These are phyloP conservation scores for Chalara sp. DNA, from an alignment of 2,329 filamentous ascomycete genomes.

Conservation along the genomic window DNA sequence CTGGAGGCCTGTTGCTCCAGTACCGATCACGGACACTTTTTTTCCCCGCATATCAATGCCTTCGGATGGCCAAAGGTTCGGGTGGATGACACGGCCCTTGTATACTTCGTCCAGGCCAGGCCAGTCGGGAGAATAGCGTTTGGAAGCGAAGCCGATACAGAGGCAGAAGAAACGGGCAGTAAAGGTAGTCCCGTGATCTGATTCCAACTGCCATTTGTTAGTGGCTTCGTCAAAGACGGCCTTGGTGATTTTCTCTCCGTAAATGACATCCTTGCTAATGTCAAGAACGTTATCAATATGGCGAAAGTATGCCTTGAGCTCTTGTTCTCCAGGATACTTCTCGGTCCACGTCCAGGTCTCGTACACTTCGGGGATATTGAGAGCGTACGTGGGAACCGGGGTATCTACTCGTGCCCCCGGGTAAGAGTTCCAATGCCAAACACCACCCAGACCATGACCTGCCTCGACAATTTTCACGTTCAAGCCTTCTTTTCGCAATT, in stretches of 20 bases:
- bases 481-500: constrained; percentile 25
- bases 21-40: constrained; percentile 47
- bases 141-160: constrained; percentile 42
- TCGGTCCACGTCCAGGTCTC: constrained; percentile 50
- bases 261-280: constrained; percentile 38
- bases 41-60: constrained; percentile 44
- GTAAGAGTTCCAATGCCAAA: constrained; percentile 17
- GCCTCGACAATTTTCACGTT: constrained; percentile 7
- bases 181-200: constrained; percentile 6
- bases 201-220: constrained; percentile 11
- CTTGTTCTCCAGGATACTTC: constrained; percentile 44
- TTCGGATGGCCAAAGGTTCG: constrained; percentile 45
- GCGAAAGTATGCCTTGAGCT: constrained; percentile 51
- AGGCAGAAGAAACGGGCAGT: constrained; percentile 13
- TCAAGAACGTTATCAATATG: constrained; percentile 47
- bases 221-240: constrained; percentile 6
- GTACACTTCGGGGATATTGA: constrained; percentile 41
- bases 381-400: constrained; percentile 11
- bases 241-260: constrained; percentile 8
- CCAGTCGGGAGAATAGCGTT: constrained; percentile 53
- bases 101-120: constrained; percentile 36
- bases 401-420: constrained; percentile 20
- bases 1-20: constrained; percentile 50
- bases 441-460: constrained; percentile 5
- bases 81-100: constrained; percentile 49